Conservation (phyloP, 257 asterid genomes). For the Solanum habrochaites region DNA sequence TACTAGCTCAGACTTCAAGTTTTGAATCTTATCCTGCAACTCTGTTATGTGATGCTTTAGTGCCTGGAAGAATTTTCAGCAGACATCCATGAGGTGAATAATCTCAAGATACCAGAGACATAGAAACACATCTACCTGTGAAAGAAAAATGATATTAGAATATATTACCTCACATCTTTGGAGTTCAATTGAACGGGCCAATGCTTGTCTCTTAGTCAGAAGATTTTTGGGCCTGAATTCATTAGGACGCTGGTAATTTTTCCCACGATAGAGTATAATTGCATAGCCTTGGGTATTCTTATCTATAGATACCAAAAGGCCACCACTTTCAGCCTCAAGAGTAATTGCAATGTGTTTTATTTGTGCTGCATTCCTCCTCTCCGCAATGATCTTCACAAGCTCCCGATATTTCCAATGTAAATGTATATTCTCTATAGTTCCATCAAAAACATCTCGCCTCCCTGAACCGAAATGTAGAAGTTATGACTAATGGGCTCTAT, state of each 20-base stretch:
- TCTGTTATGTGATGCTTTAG: constrained; percentile 67
- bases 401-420: constrained; percentile 92
- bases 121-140: neutral
- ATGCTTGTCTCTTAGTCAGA: constrained; percentile 81
- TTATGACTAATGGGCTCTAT: neutral
- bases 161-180: constrained; percentile 79
- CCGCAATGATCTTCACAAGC: constrained; percentile 68
- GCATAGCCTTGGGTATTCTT: constrained; percentile 58
- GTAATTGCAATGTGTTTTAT: constrained; percentile 72
- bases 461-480: constrained; percentile 28
- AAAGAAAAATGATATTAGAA: neutral
- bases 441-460: constrained; percentile 78
- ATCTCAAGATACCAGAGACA: neutral
- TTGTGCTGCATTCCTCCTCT: constrained; percentile 49
- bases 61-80: constrained; percentile 33
- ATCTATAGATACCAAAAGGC: constrained; percentile 74
- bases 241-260: constrained; percentile 68
- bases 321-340: constrained; percentile 94
- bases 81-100: neutral
- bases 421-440: constrained; percentile 92
- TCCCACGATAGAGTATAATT: constrained; percentile 77
- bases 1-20: constrained; percentile 61
- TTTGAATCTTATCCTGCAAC: constrained; percentile 51
- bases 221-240: constrained; percentile 58
- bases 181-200: constrained; percentile 83